phyloP scores from a whole-genome alignment of 805 yeast species.

The Lipomyces mesembrius region DNA sequence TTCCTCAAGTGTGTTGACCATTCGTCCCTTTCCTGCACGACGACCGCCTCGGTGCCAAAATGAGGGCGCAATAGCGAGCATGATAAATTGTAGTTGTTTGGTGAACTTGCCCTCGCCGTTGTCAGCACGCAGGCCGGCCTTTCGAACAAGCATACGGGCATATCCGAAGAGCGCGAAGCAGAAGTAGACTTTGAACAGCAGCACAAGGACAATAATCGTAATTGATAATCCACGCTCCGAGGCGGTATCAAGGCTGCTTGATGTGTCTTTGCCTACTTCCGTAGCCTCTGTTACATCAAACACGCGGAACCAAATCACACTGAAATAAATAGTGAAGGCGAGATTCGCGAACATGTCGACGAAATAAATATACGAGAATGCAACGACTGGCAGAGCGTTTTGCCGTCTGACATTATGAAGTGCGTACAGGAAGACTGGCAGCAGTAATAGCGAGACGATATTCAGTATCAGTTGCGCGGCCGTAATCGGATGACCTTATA shows the following conservation, averaged over 20 bases:
- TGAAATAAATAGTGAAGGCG: constrained; percentile 74
- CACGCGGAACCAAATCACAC: constrained; percentile 68
- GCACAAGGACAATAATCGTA: constrained; percentile 31
- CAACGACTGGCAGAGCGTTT: constrained; percentile 63
- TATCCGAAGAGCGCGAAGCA: constrained; percentile 51
- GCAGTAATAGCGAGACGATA: constrained; percentile 61
- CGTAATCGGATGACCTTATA: constrained; percentile 74
- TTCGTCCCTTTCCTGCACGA: constrained; percentile 36
- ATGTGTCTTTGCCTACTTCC: constrained; percentile 14
- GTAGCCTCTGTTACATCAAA: constrained; percentile 13
- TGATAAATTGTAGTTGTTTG: constrained; percentile 22
- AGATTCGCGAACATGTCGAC: constrained; percentile 70
- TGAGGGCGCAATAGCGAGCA: constrained; percentile 26
- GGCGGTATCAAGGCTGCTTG: constrained; percentile 24
- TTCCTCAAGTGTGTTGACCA: constrained; percentile 30
- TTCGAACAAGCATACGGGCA: constrained; percentile 57
- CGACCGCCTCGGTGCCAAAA: constrained; percentile 36
- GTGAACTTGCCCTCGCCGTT: constrained; percentile 38
- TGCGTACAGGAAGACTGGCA: constrained; percentile 70
- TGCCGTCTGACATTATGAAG: constrained; percentile 57
- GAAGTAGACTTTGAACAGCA: constrained; percentile 38
- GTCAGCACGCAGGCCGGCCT: constrained; percentile 45
- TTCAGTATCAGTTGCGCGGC: constrained; percentile 83
- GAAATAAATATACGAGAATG: constrained; percentile 64
- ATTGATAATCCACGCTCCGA: constrained; percentile 39